phyloP scores from a whole-genome alignment of 768 basidiomycete genomes.

The Tricholoma saponaceum region DNA sequence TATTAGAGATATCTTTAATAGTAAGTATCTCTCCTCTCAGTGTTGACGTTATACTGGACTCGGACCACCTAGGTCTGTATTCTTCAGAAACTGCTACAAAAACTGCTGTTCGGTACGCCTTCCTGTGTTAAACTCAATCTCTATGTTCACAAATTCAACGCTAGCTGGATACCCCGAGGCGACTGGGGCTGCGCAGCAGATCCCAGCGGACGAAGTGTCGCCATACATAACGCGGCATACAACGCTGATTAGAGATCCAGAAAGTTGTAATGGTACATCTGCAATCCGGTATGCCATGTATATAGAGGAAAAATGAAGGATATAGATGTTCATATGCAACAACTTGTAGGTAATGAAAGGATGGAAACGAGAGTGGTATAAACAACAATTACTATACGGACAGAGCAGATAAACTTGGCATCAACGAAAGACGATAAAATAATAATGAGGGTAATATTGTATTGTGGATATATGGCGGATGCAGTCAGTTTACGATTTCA shows the following conservation, averaged over 20 bases:
- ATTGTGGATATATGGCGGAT: conserved; percentile 16
- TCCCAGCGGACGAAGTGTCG: conserved; percentile 92
- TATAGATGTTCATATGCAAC: conserved; percentile 14
- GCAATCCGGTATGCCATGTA: conserved; percentile 22
- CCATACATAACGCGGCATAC: conserved; percentile 94
- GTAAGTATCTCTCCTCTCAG: conserved; percentile 29
- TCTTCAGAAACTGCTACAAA: conserved; percentile 79
- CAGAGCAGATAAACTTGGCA: conserved; percentile 10
- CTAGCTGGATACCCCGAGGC: conserved; percentile 87
- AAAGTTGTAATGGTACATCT: conserved; percentile 16
- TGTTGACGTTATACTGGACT: conserved; percentile 8
- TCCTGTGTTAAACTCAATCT: background rate
- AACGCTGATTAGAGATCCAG: conserved; percentile 26
- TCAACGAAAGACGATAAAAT: conserved; percentile 13
- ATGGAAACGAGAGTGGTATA: conserved; percentile 15
- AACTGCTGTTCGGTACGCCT: conserved; percentile 83
- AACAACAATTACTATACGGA: conserved; percentile 12
- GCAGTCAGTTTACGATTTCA: conserved; percentile 25
- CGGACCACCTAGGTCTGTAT: conserved; percentile 59
- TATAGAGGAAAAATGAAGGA: conserved; percentile 19
- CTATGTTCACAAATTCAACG: conserved; percentile 10
- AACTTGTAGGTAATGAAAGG: conserved; percentile 12
- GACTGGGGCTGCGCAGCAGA: conserved; percentile 97
- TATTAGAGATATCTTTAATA: conserved; percentile 89
- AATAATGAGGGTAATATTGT: conserved; percentile 17